Conservation (phyloP, 495 filamentous ascomycete species). For the Penicillium crystallinum region DNA sequence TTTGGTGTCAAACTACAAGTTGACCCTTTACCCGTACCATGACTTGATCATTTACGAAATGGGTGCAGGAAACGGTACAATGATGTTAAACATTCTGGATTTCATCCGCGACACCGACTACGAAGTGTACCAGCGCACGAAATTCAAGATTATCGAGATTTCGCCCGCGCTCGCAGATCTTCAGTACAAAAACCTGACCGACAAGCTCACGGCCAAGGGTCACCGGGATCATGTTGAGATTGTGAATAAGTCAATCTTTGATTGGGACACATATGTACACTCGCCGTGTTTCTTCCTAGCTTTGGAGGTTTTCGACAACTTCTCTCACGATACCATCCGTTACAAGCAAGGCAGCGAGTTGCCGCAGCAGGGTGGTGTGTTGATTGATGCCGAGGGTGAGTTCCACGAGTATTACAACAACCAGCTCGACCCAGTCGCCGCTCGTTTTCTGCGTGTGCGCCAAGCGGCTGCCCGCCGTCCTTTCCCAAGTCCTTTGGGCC, state of each 20-base stretch:
- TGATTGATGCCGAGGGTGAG: slow-evolving; percentile 81
- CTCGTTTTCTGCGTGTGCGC: slow-evolving; percentile 75
- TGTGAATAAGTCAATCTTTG: slow-evolving; percentile 89
- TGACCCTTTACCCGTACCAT: slow-evolving; percentile 89
- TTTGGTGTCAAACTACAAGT: slow-evolving; percentile 90
- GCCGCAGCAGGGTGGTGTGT: slow-evolving; percentile 77
- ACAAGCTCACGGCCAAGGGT: slow-evolving; percentile 59
- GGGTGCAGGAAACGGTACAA: slow-evolving; percentile 92
- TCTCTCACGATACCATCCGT: slow-evolving; percentile 88
- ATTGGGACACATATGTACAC: slow-evolving; percentile 80
- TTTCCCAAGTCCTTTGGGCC: slow-evolving; percentile 52
- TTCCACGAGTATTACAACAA: slow-evolving; percentile 89
- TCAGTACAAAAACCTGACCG: slow-evolving; percentile 64
- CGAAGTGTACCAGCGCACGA: slow-evolving; percentile 88
- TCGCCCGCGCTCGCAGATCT: slow-evolving; percentile 70
- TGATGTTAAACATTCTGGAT: slow-evolving; percentile 97
- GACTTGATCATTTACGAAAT: slow-evolving; percentile 99
- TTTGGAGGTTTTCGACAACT: slow-evolving; percentile 99
- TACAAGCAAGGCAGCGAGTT: slow-evolving; percentile 71
- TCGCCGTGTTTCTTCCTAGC: slow-evolving; percentile 96
- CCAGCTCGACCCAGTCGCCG: slow-evolving; percentile 72
- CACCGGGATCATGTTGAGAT: slow-evolving; percentile 86
- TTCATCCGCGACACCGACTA: slow-evolving; percentile 88
- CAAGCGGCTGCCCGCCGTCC: slow-evolving; percentile 54
- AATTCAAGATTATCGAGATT: slow-evolving; percentile 95